Percentiles rank a stretch among this genome's conserved stretches.
Conservation (phyloP, 805 yeast species). For the Kazachstania psychrophila region DNA sequence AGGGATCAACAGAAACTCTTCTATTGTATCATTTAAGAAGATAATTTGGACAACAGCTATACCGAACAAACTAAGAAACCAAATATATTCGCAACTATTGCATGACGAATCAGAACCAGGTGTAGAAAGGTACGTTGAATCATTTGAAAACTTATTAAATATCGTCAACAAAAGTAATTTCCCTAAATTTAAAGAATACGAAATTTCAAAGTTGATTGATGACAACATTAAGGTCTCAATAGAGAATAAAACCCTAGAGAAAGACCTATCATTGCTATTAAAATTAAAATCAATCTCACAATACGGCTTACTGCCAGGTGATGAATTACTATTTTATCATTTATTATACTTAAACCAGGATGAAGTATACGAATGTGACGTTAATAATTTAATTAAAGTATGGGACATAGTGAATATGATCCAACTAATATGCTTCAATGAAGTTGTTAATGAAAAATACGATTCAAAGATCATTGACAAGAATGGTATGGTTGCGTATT, state of each 20-base stretch:
- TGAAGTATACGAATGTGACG: too few species aligned
- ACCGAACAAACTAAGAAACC: slow-evolving; percentile 11
- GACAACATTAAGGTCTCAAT: slow-evolving; percentile 8
- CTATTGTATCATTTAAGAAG: slow-evolving; percentile 13
- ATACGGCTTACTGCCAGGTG: slow-evolving; percentile 29
- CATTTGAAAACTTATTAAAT: slow-evolving; percentile 31
- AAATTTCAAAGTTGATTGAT: slow-evolving; percentile 19
- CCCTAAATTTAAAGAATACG: slow-evolving; percentile 24
- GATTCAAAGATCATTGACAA: slow-evolving; percentile 23
- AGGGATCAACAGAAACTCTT: slow-evolving; percentile 20
- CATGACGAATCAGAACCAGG: slow-evolving; percentile 17
- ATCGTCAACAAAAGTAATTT: slow-evolving; percentile 25
- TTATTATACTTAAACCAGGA: slow-evolving; percentile 7
- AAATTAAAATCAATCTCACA: slow-evolving; percentile 30
- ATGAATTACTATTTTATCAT: slow-evolving; percentile 28
- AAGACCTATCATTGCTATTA: slow-evolving; percentile 21
- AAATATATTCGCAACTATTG: slow-evolving; percentile 15
- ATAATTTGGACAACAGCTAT: slow-evolving; percentile 24
- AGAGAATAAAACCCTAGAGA: background rate
- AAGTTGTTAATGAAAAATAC: slow-evolving; percentile 17
- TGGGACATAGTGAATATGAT: slow-evolving; percentile 27
- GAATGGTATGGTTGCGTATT: slow-evolving; percentile 21
- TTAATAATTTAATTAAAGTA: slow-evolving; percentile 2
- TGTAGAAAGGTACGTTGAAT: slow-evolving; percentile 28
- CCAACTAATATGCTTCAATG: slow-evolving; percentile 26